Evolutionary conservation across 1,139 yeast species (phyloP), one percentile per base, ranked within the genome.

Genomic region (Candida buenavistaensis): DNA sequence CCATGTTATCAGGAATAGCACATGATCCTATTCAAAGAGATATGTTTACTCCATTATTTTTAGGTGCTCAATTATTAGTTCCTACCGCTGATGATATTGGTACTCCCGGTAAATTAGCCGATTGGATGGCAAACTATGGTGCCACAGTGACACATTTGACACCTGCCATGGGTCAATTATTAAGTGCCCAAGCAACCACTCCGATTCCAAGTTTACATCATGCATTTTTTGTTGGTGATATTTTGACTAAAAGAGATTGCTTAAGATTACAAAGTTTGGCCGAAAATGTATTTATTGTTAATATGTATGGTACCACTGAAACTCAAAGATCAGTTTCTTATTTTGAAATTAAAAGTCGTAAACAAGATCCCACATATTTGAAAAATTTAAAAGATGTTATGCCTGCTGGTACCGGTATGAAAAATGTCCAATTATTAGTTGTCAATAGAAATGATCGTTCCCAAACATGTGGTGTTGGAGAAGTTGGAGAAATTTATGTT

Each of bases 1-100:
- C 99, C 15, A 92, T 92, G 99, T 75, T 92, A 41, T 86, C 96
- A 17, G 99, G 99, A 55, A 92, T 92, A 59, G 99, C 99, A 0
- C 99, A 92, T 57, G 99, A 92, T 63, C 99, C 99, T 11, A 92
- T 92, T 44, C 99, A 92, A 68, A 83, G 99, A 71, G 99, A 92
- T 59, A 94, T 92, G 84, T 92, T 92, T 62, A 94, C 99, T 2
- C 99, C 99, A 19, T 74, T 92, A 43, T 92, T 92, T 62, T 71
- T 92, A 44, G 99, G 99, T 43, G 98, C 98, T 9, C 86, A 82
- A 49, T 70, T 92, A 39, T 72, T 88, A 44, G 95, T 92, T 17
- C 99, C 99, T 35, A 89, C 97, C 9, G 81, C 89, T 14, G 97
- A 92, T 57, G 99, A 94, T 57, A 92, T 92, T 53, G 98, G 98